Evolutionary conservation across 208 protist genomes (phyloP), one percentile per base, ranked within the genome.

Genomic region (Naegleria fowleri): DNA sequence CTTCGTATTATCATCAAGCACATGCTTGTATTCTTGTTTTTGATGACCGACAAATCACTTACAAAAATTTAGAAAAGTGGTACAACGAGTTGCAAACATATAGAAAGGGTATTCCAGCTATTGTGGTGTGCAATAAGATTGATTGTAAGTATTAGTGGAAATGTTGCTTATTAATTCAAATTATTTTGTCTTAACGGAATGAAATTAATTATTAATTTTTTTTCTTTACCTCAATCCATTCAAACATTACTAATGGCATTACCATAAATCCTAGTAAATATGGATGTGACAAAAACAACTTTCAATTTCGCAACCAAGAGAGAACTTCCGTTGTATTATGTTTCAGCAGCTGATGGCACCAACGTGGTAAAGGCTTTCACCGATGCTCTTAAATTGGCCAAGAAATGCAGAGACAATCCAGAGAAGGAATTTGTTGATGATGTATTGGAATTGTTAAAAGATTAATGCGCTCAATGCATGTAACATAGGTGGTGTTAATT

Each of bases 111-210:
- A 98, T 99, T 52, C 97, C 97, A 36, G 97, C 94, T 91, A 95
- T 98, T 59, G 96, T 98, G 29, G 96, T 97, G 11, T 97, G 96
- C 83, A 99, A 99, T 91, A 99, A 99, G 93, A 98, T 99, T 91
- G 97, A 99, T 92, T 95, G 38, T 85, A 43, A 25, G n/a, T 85
- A 7, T 39, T 43, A 0, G 36, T 43, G 9, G 22, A n/a, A n/a
- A n/a, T n/a, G n/a, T n/a, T n/a, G n/a, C n/a, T n/a, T n/a, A n/a
- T 29, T 36, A 38, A 36, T 38, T n/a, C 67, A n/a, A n/a, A n/a
- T n/a, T n/a, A n/a, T 91, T 93, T 22, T 19, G 19, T 40, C 25
- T 91, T 19, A 22, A 52, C 29, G 16, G 29, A 16, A 33, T 38
- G 85, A 79, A 19, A 79, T 16, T 16, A 33, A n/a, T n/a, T n/a